Evolutionary conservation across 2,329 filamentous ascomycete species (phyloP).

Genomic region (Cercospora citrullina): DNA sequence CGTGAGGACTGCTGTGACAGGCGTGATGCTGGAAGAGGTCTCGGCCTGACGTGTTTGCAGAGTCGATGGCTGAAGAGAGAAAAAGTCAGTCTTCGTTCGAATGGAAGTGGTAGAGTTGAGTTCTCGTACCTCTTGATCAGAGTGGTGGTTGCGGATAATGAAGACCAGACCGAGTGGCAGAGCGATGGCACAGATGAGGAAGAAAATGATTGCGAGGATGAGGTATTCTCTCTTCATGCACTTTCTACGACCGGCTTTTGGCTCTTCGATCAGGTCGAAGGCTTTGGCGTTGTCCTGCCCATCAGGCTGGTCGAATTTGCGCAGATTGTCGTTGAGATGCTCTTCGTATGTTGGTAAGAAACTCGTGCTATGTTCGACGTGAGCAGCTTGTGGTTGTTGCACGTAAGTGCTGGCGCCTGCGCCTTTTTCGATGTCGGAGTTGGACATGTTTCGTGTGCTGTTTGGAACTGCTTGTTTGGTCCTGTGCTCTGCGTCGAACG

Average conservation of each 20-base stretch:
- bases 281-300: conserved; percentile 11
- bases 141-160: conserved; percentile 3
- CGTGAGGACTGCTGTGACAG: conserved; percentile 7
- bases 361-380: not conserved
- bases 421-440: conserved; percentile 14
- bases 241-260: conserved; percentile 10
- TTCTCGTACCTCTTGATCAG: conserved; percentile 13
- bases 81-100: not conserved
- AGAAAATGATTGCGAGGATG: conserved; percentile 9
- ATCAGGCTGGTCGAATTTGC: conserved; percentile 11
- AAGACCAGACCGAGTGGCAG: conserved; percentile 8
- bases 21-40: conserved; percentile 3
- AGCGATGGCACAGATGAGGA: conserved; percentile 10
- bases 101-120: not conserved
- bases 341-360: conserved; percentile 20
- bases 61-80: conserved; percentile 4
- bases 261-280: conserved; percentile 16
- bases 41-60: conserved; percentile 15
- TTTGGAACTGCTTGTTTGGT: not conserved
- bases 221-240: conserved; percentile 21
- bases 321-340: conserved; percentile 17
- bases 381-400: conserved; percentile 3
- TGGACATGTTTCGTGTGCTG: conserved; percentile 10
- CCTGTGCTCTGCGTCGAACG: not conserved
- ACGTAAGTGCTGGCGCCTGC: conserved; percentile 2